Evolutionary conservation across 140 eudicot genomes (phyloP).

Genomic region (Stevia rebaudiana): DNA sequence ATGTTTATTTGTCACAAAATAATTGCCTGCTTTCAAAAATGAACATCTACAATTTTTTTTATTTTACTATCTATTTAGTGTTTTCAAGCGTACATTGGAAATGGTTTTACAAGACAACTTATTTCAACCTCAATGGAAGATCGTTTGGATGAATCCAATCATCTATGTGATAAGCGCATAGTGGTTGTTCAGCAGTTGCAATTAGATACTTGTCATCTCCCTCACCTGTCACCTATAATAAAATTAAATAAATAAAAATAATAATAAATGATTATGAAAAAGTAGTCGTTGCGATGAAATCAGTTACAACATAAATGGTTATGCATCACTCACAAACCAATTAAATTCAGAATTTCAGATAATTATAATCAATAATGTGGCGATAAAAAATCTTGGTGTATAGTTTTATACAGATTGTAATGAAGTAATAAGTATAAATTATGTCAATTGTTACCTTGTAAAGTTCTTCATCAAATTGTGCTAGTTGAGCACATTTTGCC

Average conservation of each 20-base stretch:
- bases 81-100: not conserved
- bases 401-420: not conserved
- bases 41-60: not conserved
- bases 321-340: not conserved
- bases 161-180: constrained; percentile 82
- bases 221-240: constrained; percentile 76
- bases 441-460: constrained; percentile 69
- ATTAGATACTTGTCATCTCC: constrained; percentile 95
- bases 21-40: not conserved
- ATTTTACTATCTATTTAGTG: not conserved
- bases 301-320: not conserved
- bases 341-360: not conserved
- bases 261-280: not conserved
- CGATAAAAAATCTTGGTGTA: not conserved
- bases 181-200: constrained; percentile 98
- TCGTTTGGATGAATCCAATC: constrained; percentile 90
- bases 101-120: not conserved
- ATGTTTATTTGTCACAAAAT: not conserved
- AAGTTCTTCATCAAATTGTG: constrained; percentile 95
- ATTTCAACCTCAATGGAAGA: constrained; percentile 61
- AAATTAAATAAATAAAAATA: no score
- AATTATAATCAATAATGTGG: not conserved
- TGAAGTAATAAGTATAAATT: not conserved
- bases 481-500: constrained; percentile 90
- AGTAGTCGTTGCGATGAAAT: not conserved